These are phyloP conservation scores for Aechmea fasciata DNA, from an alignment of 176 grass and related monocot species.

Conservation along the genomic window DNA sequence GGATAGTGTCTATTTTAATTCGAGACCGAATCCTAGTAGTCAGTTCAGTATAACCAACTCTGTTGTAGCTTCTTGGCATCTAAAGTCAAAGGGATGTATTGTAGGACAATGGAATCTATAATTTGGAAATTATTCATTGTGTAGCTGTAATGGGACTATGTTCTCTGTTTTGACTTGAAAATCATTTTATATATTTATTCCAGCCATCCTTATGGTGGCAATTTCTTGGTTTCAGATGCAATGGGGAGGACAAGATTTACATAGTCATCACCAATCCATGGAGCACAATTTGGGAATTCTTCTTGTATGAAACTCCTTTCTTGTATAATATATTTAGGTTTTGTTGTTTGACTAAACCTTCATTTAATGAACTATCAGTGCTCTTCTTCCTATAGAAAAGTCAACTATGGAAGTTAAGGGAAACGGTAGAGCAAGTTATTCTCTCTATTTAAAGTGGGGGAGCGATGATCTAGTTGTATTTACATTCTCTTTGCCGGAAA, in stretches of 20 bases:
- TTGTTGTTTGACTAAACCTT: background rate
- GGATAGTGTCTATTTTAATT: background rate
- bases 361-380: background rate
- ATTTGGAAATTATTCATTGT: background rate
- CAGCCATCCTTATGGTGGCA: background rate
- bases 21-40: background rate
- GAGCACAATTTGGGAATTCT: conserved; percentile 95
- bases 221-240: conserved; percentile 49
- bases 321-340: conserved; percentile 4
- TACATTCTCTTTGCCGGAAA: no score
- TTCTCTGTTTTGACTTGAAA: conserved; percentile 2
- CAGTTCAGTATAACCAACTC: background rate
- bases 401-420: no score
- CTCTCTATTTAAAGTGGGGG: no score
- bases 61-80: background rate
- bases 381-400: no score
- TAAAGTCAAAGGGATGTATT: background rate
- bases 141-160: background rate
- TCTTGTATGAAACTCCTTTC: conserved; percentile 54
- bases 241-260: conserved; percentile 52
- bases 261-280: conserved; percentile 34
- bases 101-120: background rate
- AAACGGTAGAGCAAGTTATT: no score
- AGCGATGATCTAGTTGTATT: no score
- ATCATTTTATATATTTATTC: background rate